A percentile compares a stretch with the other conserved stretches of the same genome.
phyloP scores from a whole-genome alignment of 345 rosid genomes.

The Toxicodendron radicans region DNA sequence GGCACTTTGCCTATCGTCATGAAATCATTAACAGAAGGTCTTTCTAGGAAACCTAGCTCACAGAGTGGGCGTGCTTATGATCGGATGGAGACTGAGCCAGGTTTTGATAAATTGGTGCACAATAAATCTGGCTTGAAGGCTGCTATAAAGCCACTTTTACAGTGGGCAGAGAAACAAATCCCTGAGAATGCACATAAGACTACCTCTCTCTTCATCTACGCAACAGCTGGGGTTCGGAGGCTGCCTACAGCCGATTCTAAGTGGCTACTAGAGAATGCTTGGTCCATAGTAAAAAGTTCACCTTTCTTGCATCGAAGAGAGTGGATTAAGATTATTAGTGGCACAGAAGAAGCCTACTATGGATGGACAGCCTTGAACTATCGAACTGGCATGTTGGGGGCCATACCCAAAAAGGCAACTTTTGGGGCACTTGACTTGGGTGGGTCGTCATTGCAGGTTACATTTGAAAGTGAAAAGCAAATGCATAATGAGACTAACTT shows the following conservation, averaged over 20 bases:
- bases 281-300: constrained; percentile 68
- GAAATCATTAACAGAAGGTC: constrained; percentile 68
- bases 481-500: constrained; percentile 58
- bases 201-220: constrained; percentile 86
- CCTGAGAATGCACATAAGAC: constrained; percentile 74
- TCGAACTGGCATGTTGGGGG: constrained; percentile 63
- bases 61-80: constrained; percentile 91
- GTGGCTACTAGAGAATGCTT: constrained; percentile 86
- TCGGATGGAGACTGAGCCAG: constrained; percentile 98
- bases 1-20: constrained; percentile 71
- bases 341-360: constrained; percentile 91
- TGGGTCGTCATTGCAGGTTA: constrained; percentile 97
- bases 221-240: constrained; percentile 97
- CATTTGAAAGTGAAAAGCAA: constrained; percentile 74
- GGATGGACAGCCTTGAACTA: constrained; percentile 98
- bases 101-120: constrained; percentile 77
- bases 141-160: constrained; percentile 79
- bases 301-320: constrained; percentile 72
- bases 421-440: constrained; percentile 98
- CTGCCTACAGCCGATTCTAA: constrained; percentile 74
- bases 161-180: constrained; percentile 93
- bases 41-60: constrained; percentile 55
- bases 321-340: constrained; percentile 84
- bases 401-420: constrained; percentile 64
- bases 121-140: constrained; percentile 72